Evolutionary conservation across 495 filamentous ascomycete species (phyloP).

Genomic region (Mytilinidion resinicola): DNA sequence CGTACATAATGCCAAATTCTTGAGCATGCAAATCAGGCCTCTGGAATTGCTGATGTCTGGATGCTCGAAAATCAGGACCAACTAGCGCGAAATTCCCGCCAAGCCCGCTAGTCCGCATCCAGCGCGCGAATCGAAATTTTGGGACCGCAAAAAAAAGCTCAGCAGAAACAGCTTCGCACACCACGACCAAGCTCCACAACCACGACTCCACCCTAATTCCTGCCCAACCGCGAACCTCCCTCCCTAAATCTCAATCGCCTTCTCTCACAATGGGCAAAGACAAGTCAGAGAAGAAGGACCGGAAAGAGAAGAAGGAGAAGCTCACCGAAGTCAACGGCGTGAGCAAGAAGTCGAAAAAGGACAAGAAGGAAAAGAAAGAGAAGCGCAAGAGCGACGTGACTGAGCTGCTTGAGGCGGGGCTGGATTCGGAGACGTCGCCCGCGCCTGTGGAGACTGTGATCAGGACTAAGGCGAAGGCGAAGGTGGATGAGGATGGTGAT

Average conservation of each 20-base stretch:
- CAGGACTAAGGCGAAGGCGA: background rate
- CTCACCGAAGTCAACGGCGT: slow-evolving; percentile 67
- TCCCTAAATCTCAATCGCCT: background rate
- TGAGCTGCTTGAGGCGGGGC: slow-evolving; percentile 18
- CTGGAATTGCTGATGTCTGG: too few species aligned
- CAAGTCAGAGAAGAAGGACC: slow-evolving; percentile 32
- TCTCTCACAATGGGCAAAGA: slow-evolving; percentile 34
- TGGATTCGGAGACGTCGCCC: slow-evolving; percentile 3
- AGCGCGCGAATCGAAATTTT: background rate
- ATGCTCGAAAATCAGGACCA: too few species aligned
- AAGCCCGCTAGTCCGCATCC: background rate
- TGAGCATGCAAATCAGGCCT: too few species aligned
- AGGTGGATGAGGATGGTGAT: slow-evolving; percentile 28
- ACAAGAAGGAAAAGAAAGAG: slow-evolving; percentile 43
- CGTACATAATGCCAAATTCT: too few species aligned
- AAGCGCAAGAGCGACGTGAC: slow-evolving; percentile 17
- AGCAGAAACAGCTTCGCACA: background rate
- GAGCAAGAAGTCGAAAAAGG: slow-evolving; percentile 49
- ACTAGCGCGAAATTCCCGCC: background rate
- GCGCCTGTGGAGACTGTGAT: background rate
- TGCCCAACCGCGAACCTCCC: background rate
- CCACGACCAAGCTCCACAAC: too few species aligned
- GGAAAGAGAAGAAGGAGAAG: slow-evolving; percentile 70
- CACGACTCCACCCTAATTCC: background rate
- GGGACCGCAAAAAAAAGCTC: background rate